phyloP scores from a whole-genome alignment of 306 rosid species.

The Gastrolobium villosum region DNA sequence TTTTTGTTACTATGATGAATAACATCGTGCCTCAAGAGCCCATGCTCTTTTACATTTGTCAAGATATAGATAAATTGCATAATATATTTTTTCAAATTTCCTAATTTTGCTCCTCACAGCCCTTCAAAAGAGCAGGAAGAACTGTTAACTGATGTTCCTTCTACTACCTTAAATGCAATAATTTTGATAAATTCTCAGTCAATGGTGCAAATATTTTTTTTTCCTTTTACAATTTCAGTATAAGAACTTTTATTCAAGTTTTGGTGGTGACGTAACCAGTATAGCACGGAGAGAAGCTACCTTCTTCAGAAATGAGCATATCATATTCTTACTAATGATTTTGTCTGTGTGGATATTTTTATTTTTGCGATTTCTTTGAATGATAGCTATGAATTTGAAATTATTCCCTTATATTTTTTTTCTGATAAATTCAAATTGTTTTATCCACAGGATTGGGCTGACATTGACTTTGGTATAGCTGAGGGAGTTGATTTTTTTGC shows the following conservation, averaged over 20 bases:
- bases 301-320: neutral
- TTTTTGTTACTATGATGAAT: constrained; percentile 1
- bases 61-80: neutral
- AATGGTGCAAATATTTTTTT: neutral
- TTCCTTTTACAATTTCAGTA: neutral
- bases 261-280: neutral
- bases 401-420: constrained; percentile 13
- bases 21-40: neutral
- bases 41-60: constrained; percentile 1
- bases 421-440: constrained; percentile 16
- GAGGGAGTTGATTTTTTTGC: constrained; percentile 84
- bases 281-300: neutral
- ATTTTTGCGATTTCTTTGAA: neutral
- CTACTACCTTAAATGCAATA: neutral
- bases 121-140: neutral
- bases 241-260: constrained; percentile 10
- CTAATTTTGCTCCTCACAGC: constrained; percentile 4
- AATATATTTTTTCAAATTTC: neutral
- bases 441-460: constrained; percentile 83
- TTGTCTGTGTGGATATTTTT: neutral
- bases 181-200: neutral
- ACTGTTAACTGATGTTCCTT: constrained; percentile 1
- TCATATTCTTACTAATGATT: constrained; percentile 9
- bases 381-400: constrained; percentile 3
- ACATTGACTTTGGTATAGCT: constrained; percentile 80